Conservation (phyloP, 352 stramenopile species). For the Globisporangium nunn region DNA sequence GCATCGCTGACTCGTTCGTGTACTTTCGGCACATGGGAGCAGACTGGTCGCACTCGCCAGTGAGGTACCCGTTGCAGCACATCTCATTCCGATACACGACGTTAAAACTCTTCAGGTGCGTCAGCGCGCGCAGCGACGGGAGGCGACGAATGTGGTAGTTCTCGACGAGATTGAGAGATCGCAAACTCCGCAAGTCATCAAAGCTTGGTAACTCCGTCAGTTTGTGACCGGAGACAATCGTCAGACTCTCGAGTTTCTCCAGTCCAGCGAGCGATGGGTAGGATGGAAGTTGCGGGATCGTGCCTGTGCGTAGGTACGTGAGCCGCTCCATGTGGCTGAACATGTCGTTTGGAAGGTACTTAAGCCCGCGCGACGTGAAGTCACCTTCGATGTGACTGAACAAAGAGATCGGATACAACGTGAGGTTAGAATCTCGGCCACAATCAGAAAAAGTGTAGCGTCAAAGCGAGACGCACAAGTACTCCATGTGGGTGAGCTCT, state of each 20-base stretch:
- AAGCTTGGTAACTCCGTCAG: slow-evolving; percentile 24
- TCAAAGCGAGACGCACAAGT: not conserved
- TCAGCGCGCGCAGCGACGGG: slow-evolving; percentile 13
- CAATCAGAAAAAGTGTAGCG: too few relatives aligned
- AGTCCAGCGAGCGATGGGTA: not conserved
- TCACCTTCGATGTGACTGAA: slow-evolving; percentile 9
- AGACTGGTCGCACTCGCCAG: not conserved
- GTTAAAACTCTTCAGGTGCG: slow-evolving; percentile 6
- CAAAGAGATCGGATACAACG: too few relatives aligned
- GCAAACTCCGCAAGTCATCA: slow-evolving; percentile 18
- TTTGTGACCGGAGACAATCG: not conserved
- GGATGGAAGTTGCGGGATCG: too few relatives aligned
- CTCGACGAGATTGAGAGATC: slow-evolving; percentile 21
- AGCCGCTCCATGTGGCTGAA: too few relatives aligned
- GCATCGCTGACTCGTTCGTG: not conserved
- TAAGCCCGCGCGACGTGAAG: too few relatives aligned
- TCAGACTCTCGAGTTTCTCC: not conserved
- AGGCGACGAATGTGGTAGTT: slow-evolving; percentile 16
- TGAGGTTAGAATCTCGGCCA: too few relatives aligned
- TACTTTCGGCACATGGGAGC: not conserved
- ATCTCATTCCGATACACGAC: slow-evolving; percentile 10
- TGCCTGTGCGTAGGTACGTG: too few relatives aligned
- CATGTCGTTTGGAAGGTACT: too few relatives aligned
- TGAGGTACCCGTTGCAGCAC: slow-evolving; percentile 16
- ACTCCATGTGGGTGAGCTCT: not conserved